Conservation (phyloP, 192 early-diverging fungal genomes). For the Umbelopsis isabellina region DNA sequence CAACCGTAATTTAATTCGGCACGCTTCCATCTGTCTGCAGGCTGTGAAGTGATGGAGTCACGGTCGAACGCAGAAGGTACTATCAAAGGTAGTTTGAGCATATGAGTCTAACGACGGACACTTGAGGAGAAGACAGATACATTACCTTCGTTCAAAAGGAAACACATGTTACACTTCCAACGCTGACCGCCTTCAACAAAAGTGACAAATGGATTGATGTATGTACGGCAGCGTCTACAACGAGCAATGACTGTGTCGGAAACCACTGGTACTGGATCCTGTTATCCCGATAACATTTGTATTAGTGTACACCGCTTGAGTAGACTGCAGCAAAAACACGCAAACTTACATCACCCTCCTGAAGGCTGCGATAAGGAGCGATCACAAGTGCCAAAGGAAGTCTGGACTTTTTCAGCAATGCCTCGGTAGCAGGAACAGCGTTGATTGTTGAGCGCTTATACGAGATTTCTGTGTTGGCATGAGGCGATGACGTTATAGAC, state of each 20-base stretch:
- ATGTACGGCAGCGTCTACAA: constrained; percentile 92
- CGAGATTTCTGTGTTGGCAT: constrained; percentile 70
- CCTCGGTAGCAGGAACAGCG: constrained; percentile 81
- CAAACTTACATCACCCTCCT: constrained; percentile 68
- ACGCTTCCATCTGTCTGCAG: constrained; percentile 84
- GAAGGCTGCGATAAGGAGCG: constrained; percentile 82
- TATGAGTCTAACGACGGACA: neutral
- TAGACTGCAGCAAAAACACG: neutral
- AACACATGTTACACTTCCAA: constrained; percentile 98
- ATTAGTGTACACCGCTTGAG: no score
- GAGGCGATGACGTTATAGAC: constrained; percentile 55
- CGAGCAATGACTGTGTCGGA: constrained; percentile 90
- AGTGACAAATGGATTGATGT: constrained; percentile 95
- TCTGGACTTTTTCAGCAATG: constrained; percentile 84
- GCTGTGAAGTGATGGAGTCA: constrained; percentile 76
- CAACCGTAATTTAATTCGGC: constrained; percentile 88
- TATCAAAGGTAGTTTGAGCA: constrained; percentile 13
- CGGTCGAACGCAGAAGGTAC: constrained; percentile 79
- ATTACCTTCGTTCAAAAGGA: constrained; percentile 84
- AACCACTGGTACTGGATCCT: constrained; percentile 83
- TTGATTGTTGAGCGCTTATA: constrained; percentile 93
- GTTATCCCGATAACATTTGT: neutral
- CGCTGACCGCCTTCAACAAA: constrained; percentile 95
- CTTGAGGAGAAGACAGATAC: neutral
- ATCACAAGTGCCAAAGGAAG: constrained; percentile 89